Evolutionary conservation across 2,329 filamentous ascomycete genomes (phyloP).

Genomic region (Tolypocladium ovalisporum): DNA sequence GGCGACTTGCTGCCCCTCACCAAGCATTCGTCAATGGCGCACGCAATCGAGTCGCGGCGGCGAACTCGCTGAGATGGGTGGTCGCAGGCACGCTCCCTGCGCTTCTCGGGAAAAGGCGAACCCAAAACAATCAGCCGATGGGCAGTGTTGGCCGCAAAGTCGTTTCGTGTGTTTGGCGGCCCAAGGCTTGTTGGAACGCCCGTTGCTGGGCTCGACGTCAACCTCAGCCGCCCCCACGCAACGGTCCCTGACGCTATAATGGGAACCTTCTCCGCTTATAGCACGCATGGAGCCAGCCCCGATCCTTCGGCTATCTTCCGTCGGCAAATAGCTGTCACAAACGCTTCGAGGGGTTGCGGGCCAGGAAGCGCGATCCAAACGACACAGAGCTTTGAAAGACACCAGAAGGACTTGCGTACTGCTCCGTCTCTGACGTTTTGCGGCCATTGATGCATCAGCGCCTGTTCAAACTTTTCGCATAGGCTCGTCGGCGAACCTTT

Average conservation of each 20-base stretch:
- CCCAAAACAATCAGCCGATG: not conserved
- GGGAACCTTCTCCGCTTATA: not conserved
- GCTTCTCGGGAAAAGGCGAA: not conserved
- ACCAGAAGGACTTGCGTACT: not conserved
- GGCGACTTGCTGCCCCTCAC: not conserved
- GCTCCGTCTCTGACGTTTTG: not conserved
- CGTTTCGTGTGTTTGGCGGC: not conserved
- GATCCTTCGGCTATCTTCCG: not conserved
- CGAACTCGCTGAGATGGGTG: not conserved
- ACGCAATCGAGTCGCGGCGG: not conserved
- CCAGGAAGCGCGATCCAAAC: not conserved
- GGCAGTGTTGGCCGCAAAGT: not conserved
- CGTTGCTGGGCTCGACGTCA: not conserved
- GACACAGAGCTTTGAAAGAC: too few species aligned
- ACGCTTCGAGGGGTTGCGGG: not conserved
- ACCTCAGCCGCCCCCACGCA: not conserved
- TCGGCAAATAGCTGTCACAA: too few species aligned
- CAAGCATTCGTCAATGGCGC: not conserved
- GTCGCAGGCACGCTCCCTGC: not conserved
- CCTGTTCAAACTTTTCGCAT: too few species aligned
- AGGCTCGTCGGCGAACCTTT: too few species aligned
- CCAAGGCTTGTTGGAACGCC: not conserved
- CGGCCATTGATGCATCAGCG: not conserved
- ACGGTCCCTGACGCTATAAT: not conserved
- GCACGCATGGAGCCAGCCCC: not conserved